A percentile compares a stretch with the other conserved stretches of the same genome.
phyloP scores from a whole-genome alignment of 352 stramenopile species.

The Globisporangium ultimum region DNA sequence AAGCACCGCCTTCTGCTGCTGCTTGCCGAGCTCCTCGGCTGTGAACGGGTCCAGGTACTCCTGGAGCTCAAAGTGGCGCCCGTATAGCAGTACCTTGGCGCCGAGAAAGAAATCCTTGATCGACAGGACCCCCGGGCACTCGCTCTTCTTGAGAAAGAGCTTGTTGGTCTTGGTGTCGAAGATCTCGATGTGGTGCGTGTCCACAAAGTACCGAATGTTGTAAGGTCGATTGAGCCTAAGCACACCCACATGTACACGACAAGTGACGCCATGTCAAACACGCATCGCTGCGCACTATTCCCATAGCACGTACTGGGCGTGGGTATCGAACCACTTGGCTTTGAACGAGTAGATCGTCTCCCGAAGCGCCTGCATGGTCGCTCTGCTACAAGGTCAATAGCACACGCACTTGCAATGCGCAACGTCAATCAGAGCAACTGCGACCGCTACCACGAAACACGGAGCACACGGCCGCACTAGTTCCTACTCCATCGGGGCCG shows the following conservation, averaged over 20 bases:
- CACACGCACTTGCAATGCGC: no score
- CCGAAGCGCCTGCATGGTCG: constrained; percentile 53
- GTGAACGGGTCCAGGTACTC: constrained; percentile 85
- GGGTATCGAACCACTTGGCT: constrained; percentile 73
- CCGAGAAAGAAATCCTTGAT: constrained; percentile 82
- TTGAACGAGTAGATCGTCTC: constrained; percentile 84
- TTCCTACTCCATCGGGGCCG: no score
- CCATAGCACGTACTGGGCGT: constrained; percentile 48
- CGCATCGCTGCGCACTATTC: neutral
- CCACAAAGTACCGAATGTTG: constrained; percentile 77
- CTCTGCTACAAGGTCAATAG: no score
- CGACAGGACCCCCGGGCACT: constrained; percentile 62
- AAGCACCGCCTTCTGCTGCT: constrained; percentile 70
- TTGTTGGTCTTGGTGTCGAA: constrained; percentile 86
- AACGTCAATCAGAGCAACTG: no score
- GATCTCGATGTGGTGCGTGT: constrained; percentile 85
- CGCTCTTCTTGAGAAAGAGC: constrained; percentile 90
- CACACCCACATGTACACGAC: no score
- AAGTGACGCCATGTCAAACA: no score
- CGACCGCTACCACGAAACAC: no score
- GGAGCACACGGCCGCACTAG: no score
- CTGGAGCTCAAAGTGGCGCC: constrained; percentile 76
- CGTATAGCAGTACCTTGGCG: constrained; percentile 78
- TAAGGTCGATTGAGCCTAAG: constrained; percentile 71
- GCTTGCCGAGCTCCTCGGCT: constrained; percentile 52